Evolutionary conservation across 2,329 filamentous ascomycete species (phyloP).

Genomic region (Pseudogymnoascus sp.): DNA sequence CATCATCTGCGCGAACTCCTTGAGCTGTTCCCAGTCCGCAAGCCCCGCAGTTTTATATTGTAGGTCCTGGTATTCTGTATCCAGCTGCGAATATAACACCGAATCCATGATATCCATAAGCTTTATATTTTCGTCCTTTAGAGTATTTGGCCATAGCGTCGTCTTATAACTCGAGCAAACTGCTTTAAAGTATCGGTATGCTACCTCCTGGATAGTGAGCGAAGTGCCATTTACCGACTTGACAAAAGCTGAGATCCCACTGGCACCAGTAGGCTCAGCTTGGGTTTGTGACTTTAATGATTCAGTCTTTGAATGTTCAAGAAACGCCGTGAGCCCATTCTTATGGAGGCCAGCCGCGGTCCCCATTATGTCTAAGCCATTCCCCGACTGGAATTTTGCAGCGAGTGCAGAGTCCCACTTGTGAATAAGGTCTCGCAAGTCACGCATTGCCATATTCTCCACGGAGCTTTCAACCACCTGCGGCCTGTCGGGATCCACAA

Average conservation of each 20-base stretch:
- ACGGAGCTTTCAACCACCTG: conserved; percentile 15
- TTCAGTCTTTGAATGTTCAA: conserved; percentile 49
- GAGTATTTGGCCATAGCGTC: conserved; percentile 49
- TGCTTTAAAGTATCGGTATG: conserved; percentile 48
- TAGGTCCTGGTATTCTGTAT: conserved; percentile 27
- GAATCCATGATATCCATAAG: conserved; percentile 42
- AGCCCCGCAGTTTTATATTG: conserved; percentile 5
- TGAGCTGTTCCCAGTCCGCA: conserved; percentile 24
- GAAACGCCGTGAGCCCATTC: conserved; percentile 48
- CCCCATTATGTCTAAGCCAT: conserved; percentile 26
- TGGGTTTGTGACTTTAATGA: conserved; percentile 36
- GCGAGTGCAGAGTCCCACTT: conserved; percentile 33
- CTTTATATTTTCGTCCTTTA: conserved; percentile 50
- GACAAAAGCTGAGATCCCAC: conserved; percentile 44
- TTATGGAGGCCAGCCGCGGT: conserved; percentile 24
- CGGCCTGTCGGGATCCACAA: conserved; percentile 15
- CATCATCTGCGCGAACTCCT: conserved; percentile 48
- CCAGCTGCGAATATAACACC: conserved; percentile 37
- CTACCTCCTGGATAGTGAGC: conserved; percentile 48
- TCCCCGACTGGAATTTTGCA: conserved; percentile 24
- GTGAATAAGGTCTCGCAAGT: conserved; percentile 29
- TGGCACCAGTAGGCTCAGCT: conserved; percentile 23
- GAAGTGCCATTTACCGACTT: conserved; percentile 40
- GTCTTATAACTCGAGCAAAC: conserved; percentile 43
- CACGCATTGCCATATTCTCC: conserved; percentile 26